phyloP scores from a whole-genome alignment of 345 rosid species.

The Balakata baccata region DNA sequence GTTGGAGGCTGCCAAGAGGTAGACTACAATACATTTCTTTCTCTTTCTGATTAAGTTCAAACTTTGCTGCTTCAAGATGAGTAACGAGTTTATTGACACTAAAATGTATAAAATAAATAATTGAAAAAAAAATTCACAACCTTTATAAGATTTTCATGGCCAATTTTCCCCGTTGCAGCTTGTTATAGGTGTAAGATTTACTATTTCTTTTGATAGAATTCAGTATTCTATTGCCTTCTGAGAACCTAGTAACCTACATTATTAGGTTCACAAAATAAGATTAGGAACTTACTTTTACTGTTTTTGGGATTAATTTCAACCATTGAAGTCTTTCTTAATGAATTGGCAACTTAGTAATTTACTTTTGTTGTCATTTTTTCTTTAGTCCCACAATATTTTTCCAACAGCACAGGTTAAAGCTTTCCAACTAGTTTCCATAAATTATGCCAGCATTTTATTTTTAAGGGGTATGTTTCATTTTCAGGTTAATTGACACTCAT shows the following conservation, averaged over 20 bases:
- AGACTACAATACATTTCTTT: constrained; percentile 16
- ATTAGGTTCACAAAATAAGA: not conserved
- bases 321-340: not conserved
- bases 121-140: too few relatives aligned
- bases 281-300: not conserved
- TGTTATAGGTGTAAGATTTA: not conserved
- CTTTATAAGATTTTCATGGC: too few relatives aligned
- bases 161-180: not conserved
- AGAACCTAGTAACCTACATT: too few relatives aligned
- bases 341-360: not conserved
- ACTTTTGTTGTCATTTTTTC: not conserved
- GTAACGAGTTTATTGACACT: not conserved
- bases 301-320: constrained; percentile 5
- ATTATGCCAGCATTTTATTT: not conserved
- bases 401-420: not conserved
- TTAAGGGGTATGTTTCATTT: not conserved
- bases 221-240: not conserved
- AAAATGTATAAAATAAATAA: too few relatives aligned
- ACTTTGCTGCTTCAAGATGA: constrained; percentile 5
- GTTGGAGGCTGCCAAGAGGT: constrained; percentile 99
- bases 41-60: too few relatives aligned
- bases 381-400: not conserved
- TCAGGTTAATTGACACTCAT: constrained; percentile 9
- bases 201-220: not conserved
- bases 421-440: not conserved